Percentiles rank a stretch among this genome's conserved stretches.
Conservation (phyloP, 1,139 yeast genomes). For the Pichia sp. region DNA sequence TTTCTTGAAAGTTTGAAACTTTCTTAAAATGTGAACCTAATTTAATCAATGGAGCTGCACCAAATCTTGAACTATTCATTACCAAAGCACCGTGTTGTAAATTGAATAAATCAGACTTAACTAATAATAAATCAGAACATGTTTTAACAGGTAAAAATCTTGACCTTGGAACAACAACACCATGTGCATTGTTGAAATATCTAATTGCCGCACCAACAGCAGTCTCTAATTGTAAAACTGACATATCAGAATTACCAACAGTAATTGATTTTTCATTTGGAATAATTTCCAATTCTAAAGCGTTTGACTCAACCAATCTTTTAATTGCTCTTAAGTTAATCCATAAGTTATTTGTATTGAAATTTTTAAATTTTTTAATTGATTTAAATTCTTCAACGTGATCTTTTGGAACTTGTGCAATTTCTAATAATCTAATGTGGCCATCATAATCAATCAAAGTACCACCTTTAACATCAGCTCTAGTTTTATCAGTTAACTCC, state of each 20-base stretch:
- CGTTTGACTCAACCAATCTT: constrained; percentile 79
- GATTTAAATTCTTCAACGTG: constrained; percentile 98
- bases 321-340: constrained; percentile 90
- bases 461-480: constrained; percentile 99
- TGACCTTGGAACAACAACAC: constrained; percentile 96
- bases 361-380: constrained; percentile 94
- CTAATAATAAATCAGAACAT: constrained; percentile 87
- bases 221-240: constrained; percentile 92
- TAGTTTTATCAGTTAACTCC: constrained; percentile 97
- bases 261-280: constrained; percentile 86
- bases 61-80: constrained; percentile 80
- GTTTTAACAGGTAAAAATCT: constrained; percentile 98
- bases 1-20: constrained; percentile 82
- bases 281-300: constrained; percentile 85
- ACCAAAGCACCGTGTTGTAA: constrained; percentile 88
- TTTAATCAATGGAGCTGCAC: constrained; percentile 90
- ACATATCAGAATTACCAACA: constrained; percentile 68
- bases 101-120: constrained; percentile 90
- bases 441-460: constrained; percentile 95
- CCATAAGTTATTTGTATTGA: constrained; percentile 98
- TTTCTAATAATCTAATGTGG: constrained; percentile 87
- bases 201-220: constrained; percentile 99
- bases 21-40: constrained; percentile 95
- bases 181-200: constrained; percentile 91
- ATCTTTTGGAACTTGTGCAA: constrained; percentile 98